A percentile compares a stretch with the other conserved stretches of the same genome.
phyloP scores from a whole-genome alignment of 2,329 filamentous ascomycete genomes.

The Sporothrix brasiliensis region DNA sequence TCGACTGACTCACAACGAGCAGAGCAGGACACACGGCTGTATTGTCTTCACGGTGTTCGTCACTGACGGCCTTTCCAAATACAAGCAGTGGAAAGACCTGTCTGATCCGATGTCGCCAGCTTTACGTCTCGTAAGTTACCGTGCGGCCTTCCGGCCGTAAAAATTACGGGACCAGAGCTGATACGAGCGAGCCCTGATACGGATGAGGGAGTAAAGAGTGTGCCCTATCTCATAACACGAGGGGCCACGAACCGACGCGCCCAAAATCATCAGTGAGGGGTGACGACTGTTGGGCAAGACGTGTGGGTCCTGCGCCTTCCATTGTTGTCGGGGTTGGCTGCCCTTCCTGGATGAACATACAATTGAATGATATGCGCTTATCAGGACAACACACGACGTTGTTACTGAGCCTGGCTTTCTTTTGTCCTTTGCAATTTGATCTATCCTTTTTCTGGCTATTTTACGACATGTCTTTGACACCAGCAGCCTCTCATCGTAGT shows the following conservation, averaged over 20 bases:
- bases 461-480: no score
- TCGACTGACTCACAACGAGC: constrained; percentile 16
- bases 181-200: constrained; percentile 8
- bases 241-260: constrained; percentile 14
- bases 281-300: not conserved
- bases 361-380: not conserved
- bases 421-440: not conserved
- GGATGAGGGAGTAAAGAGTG: not conserved
- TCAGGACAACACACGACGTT: not conserved
- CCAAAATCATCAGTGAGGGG: constrained; percentile 18
- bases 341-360: not conserved
- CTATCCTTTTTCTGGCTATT: no score
- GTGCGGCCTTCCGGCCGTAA: not conserved
- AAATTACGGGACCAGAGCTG: not conserved
- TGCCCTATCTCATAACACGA: constrained; percentile 16
- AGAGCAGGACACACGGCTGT: not conserved
- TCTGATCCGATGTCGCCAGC: constrained; percentile 7
- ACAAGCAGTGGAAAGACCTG: not conserved
- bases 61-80: not conserved
- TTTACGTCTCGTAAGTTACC: not conserved
- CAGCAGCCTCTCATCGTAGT: not conserved
- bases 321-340: constrained; percentile 12
- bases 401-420: not conserved
- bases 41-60: not conserved
- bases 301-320: constrained; percentile 13